Base-by-base conservation (phyloP, 345 rosid species). In the Eucalyptus erythrocorys region DNA sequence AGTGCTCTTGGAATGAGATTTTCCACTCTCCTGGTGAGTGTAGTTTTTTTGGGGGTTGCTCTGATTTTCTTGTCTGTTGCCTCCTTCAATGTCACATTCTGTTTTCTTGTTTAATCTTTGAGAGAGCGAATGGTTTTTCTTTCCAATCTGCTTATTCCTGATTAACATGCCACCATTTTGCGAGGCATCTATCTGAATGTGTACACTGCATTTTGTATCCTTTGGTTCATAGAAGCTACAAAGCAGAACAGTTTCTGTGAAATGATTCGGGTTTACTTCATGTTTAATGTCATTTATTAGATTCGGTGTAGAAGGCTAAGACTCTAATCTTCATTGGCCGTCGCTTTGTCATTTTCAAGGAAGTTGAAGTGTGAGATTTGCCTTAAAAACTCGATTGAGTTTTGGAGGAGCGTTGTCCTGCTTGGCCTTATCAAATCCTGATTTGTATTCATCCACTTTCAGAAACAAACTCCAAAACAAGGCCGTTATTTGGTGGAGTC, bases 391-490 rank as follows among this genome's bases (percentile, higher is more conserved):
- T 40, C n/a, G 27, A n/a, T 87, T 24, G n/a, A 66, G 57, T 81
- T 48, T 42, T 87, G 80, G 47, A 81, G 80, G 61, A 64, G 61
- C 8, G 80, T 68, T 34, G 37, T 66, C 19, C 85, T 87, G 21
- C 59, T 68, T 87, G 89, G 50, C 71, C 85, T 43, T 50, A 22
- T 76, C 47, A 40, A 71, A 76, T 40, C 84, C 84, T 76, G 84
- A 76, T 76, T 76, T 76, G 30, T 76, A 37, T 40, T 40, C 30
- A 40, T 76, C 47, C 11, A 76, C 84, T 76, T 68, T 32, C 92
- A 96, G 99, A 94, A 81, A 91, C 91, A 71, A 92, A 88, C 85
- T 16, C 91, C 3, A 97, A 94, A 68, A 37, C 92, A 85, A 92
- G 96, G 89, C 87, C 96, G 9, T 92, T 92, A 85, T 88, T 91